These are phyloP conservation scores for Nicotiana attenuata DNA, from an alignment of 257 asterid species.

Conservation along the genomic window DNA sequence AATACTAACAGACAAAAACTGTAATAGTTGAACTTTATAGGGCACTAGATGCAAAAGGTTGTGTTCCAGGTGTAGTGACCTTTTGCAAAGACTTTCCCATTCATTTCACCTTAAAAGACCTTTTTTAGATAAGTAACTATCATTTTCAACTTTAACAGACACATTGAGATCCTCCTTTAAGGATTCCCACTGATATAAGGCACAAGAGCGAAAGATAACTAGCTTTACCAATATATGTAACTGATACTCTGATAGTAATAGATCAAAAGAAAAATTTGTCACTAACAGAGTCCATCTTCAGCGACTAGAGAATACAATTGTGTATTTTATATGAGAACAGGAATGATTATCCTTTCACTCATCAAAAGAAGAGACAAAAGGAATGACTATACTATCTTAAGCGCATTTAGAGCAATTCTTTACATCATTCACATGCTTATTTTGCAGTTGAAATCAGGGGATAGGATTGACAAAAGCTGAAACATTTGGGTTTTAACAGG, in stretches of 20 bases:
- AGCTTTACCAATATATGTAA: not conserved
- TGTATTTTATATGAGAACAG: not conserved
- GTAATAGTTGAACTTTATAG: not conserved
- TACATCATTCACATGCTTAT: not conserved
- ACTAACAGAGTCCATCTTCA: not conserved
- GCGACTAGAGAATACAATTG: not conserved
- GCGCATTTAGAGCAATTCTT: not conserved
- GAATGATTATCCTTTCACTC: not conserved
- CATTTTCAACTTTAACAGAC: not conserved
- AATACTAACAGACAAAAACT: not conserved
- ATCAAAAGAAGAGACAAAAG: conserved; percentile 2
- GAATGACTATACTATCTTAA: not conserved
- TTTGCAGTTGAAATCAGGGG: not conserved
- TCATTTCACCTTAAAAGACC: not conserved
- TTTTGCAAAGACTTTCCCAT: not conserved
- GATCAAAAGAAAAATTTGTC: not conserved
- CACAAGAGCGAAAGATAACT: not conserved
- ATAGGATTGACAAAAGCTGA: not conserved
- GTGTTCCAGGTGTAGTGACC: conserved; percentile 3
- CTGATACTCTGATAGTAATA: not conserved
- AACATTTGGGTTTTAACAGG: not conserved
- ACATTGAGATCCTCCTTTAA: not conserved
- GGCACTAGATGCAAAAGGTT: not conserved
- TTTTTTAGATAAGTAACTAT: not conserved
- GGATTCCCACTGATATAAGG: not conserved